These are phyloP conservation scores for Teratosphaeria zuluensis DNA, from an alignment of 2,329 filamentous ascomycete species.

Conservation along the genomic window DNA sequence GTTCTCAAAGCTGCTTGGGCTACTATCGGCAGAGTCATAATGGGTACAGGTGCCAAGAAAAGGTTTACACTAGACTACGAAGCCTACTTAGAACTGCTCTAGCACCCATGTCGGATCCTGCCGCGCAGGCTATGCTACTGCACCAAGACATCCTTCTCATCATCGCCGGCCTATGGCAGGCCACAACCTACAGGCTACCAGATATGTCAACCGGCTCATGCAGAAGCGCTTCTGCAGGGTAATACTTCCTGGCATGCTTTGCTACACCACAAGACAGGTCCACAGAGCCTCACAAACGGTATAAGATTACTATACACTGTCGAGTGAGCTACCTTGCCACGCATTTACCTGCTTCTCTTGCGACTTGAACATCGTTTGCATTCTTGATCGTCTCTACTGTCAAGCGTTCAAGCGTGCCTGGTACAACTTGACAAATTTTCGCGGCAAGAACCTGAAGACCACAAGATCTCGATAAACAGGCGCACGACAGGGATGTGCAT, in stretches of 20 bases:
- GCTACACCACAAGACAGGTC: background rate
- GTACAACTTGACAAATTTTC: background rate
- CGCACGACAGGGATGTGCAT: conserved; percentile 61
- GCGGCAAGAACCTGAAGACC: background rate
- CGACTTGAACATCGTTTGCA: background rate
- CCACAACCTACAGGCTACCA: background rate
- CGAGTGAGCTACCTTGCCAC: background rate
- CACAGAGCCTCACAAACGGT: background rate
- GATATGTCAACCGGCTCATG: background rate
- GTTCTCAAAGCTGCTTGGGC: background rate
- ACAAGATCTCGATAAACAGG: conserved; percentile 7
- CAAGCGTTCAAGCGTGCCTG: background rate
- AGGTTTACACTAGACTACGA: background rate
- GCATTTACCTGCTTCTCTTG: background rate
- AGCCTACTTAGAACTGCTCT: background rate
- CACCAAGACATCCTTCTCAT: background rate
- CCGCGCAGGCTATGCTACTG: background rate
- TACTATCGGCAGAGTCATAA: conserved; percentile 3
- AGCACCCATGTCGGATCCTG: background rate
- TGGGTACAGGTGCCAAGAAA: background rate
- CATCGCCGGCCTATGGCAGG: background rate
- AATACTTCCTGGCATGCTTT: background rate
- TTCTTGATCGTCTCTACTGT: background rate
- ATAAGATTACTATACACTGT: background rate
- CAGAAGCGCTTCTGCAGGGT: background rate